phyloP scores from a whole-genome alignment of 345 rosid genomes.

The Heritiera littoralis region DNA sequence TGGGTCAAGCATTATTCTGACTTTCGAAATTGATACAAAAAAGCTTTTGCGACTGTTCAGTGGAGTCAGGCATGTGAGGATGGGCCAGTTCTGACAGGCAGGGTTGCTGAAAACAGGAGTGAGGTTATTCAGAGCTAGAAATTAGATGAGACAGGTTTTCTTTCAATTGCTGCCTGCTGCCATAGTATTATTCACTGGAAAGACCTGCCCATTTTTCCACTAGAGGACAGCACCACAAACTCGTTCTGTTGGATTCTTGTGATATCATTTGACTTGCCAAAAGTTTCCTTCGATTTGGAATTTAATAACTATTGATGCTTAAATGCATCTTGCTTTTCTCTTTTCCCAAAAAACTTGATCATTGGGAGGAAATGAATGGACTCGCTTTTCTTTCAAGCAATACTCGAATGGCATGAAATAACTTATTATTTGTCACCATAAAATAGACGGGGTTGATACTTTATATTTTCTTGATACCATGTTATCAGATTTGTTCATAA shows the following conservation, averaged over 20 bases:
- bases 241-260: constrained; percentile 19
- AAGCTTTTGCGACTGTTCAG: not conserved
- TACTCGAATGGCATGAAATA: too few relatives aligned
- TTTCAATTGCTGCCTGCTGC: not conserved
- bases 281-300: too few relatives aligned
- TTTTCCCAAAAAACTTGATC: too few relatives aligned
- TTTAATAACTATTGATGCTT: too few relatives aligned
- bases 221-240: constrained; percentile 11
- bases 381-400: too few relatives aligned
- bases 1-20: not conserved
- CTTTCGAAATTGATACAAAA: not conserved
- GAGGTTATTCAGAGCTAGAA: not conserved
- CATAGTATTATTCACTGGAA: constrained; percentile 14
- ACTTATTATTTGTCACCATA: too few relatives aligned
- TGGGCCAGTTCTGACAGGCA: not conserved
- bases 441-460: too few relatives aligned
- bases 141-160: not conserved
- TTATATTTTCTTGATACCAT: too few relatives aligned
- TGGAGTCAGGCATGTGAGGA: not conserved
- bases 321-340: too few relatives aligned
- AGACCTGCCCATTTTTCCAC: constrained; percentile 1
- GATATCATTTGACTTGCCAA: not conserved
- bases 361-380: too few relatives aligned
- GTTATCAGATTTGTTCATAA: too few relatives aligned
- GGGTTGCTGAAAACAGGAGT: not conserved